Base-by-base conservation (phyloP, 176 grass and related monocot species). In the Stipa capillata region DNA sequence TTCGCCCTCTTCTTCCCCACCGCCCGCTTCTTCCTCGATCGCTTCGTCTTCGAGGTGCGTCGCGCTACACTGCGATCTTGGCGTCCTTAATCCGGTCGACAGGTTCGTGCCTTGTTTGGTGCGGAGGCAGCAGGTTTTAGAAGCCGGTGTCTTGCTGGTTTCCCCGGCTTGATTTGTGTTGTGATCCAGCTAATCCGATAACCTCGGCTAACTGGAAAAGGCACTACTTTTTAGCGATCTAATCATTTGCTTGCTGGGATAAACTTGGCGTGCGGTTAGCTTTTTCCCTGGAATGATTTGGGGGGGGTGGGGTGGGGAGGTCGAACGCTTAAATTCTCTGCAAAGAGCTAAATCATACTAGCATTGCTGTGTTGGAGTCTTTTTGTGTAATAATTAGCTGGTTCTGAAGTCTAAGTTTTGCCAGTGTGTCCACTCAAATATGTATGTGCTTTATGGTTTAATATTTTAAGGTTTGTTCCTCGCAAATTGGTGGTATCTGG, bases 41-140 rank as follows among this genome's bases (percentile, higher is more conserved):
- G 88, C 51, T 91, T 93, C 78, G 77, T 93, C 85, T 93, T 97
- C 76, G 84, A 93, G 94, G 94, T 97, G 79, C 53, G 65, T 9
- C 2, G 15, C n/a, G 8, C n/a, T n/a, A n/a, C n/a, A n/a, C 18
- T 3, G 11, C 5, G 18, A 28, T 3, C 56, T 23, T 27, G 11
- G 18, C 24, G 14, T 35, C 55, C 20, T 14, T 63, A 78, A 7
- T 53, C 77, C 48, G 5, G 36, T 72, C 54, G 1, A 63, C 53
- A 64, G 44, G 13, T 35, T 65, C n/a, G n/a, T n/a, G 32, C 41
- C 52, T 47, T 31, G 8, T 35, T 53, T 20, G 16, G 40, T 8
- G 1, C 31, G 23, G 25, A 16, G n/a, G 48, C 27, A 7, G 34
- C 33, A 6, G 43, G 9, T 20, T 21, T 23, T 25, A 44, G 36